A percentile compares a stretch with the other conserved stretches of the same genome.
Evolutionary conservation across 345 rosid species (phyloP).

Genomic region (Pistacia atlantica): DNA sequence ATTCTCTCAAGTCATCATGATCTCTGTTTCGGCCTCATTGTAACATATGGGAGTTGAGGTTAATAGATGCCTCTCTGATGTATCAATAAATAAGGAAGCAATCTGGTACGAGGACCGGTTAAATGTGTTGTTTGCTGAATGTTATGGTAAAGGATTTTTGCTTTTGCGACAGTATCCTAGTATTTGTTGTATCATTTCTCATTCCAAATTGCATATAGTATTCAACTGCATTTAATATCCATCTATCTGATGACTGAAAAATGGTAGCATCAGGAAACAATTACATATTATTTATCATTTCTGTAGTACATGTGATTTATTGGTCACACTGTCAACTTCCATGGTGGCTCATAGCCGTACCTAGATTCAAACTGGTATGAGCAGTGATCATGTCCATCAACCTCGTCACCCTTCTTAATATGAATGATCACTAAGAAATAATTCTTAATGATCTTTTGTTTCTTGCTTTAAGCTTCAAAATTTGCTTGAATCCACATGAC

Average conservation of each 20-base stretch:
- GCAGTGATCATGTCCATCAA: not conserved
- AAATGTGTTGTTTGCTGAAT: not conserved
- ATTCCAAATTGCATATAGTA: not conserved
- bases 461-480: not conserved
- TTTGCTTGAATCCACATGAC: not conserved
- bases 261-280: too few relatives aligned
- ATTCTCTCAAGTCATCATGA: too few relatives aligned
- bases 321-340: not conserved
- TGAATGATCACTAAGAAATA: not conserved
- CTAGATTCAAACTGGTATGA: not conserved
- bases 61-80: not conserved
- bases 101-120: not conserved
- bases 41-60: conserved; percentile 1
- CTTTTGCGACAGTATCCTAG: too few relatives aligned
- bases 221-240: not conserved
- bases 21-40: not conserved
- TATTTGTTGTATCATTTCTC: not conserved
- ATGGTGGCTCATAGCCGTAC: not conserved
- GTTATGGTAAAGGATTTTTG: not conserved
- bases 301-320: not conserved
- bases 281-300: too few relatives aligned
- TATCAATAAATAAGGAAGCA: conserved; percentile 14
- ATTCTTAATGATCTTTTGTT: not conserved
- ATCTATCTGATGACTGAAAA: too few relatives aligned
- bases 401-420: not conserved